phyloP scores from a whole-genome alignment of 1,284 basidiomycete genomes.

The Ceratobasidium sp. region DNA sequence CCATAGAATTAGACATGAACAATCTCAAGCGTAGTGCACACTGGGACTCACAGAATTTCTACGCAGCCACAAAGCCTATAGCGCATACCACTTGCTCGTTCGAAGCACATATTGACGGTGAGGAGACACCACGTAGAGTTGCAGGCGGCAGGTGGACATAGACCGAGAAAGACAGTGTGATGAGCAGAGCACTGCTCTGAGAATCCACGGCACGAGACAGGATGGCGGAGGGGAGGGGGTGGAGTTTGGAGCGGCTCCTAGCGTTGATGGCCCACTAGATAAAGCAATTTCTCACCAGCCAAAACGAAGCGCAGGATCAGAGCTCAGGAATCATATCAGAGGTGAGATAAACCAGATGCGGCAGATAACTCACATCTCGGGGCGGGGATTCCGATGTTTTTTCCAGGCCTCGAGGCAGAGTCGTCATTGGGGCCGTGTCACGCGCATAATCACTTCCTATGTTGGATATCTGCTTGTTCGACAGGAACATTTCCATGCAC shows the following conservation, averaged over 20 bases:
- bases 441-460: conserved; percentile 28
- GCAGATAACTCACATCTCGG: conserved; percentile 26
- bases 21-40: background rate
- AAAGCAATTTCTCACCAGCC: conserved; percentile 34
- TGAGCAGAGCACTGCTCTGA: conserved; percentile 30
- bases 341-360: conserved; percentile 30
- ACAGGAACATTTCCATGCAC: conserved; percentile 13
- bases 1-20: conserved; percentile 20
- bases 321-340: conserved; percentile 28
- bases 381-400: conserved; percentile 29
- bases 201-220: conserved; percentile 4
- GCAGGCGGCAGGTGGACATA: conserved; percentile 35
- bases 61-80: conserved; percentile 37
- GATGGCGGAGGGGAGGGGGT: conserved; percentile 11
- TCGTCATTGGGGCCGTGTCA: conserved; percentile 35
- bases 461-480: background rate
- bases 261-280: background rate
- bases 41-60: conserved; percentile 25
- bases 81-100: conserved; percentile 39
- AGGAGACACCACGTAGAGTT: conserved; percentile 39
- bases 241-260: conserved; percentile 16
- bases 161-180: conserved; percentile 30
- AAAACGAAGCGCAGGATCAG: conserved; percentile 31
- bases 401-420: conserved; percentile 16
- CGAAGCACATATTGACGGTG: conserved; percentile 42